phyloP scores from a whole-genome alignment of 148 eudicot species.

The Chenopodium berlandieri region DNA sequence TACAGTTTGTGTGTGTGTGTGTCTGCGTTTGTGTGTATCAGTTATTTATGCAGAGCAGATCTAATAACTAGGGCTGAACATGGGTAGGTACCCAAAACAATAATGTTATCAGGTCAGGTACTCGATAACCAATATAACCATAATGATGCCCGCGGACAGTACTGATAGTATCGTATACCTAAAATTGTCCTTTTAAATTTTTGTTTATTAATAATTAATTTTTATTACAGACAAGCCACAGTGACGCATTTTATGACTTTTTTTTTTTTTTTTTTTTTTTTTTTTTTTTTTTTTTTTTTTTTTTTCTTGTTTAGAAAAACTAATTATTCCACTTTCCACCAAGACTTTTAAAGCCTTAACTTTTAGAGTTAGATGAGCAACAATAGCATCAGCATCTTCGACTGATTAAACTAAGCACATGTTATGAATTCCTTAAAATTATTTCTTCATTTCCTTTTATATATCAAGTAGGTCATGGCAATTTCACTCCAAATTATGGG shows the following conservation, averaged over 20 bases:
- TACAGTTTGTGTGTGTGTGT: not conserved
- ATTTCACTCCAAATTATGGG: not conserved
- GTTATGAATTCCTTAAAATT: not conserved
- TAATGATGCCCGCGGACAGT: no score
- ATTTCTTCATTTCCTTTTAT: not conserved
- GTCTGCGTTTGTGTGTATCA: no score
- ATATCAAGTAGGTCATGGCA: not conserved
- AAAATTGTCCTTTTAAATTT: not conserved
- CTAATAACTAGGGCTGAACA: not conserved
- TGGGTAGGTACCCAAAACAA: no score
- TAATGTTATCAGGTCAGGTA: no score
- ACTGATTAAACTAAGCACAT: not conserved
- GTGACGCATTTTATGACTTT: not conserved
- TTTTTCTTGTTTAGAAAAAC: not conserved
- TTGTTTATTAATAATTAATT: not conserved
- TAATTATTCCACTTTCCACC: not conserved
- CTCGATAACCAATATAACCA: no score
- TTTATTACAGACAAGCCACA: not conserved
- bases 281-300: not conserved
- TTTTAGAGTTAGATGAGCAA: not conserved
- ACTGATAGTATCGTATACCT: no score
- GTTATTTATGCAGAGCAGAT: not conserved
- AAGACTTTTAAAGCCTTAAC: not conserved
- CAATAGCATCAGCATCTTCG: conserved; percentile 7
- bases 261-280: not conserved